Conservation (phyloP, 2,329 filamentous ascomycete genomes). For the Trichoderma guizhouense region DNA sequence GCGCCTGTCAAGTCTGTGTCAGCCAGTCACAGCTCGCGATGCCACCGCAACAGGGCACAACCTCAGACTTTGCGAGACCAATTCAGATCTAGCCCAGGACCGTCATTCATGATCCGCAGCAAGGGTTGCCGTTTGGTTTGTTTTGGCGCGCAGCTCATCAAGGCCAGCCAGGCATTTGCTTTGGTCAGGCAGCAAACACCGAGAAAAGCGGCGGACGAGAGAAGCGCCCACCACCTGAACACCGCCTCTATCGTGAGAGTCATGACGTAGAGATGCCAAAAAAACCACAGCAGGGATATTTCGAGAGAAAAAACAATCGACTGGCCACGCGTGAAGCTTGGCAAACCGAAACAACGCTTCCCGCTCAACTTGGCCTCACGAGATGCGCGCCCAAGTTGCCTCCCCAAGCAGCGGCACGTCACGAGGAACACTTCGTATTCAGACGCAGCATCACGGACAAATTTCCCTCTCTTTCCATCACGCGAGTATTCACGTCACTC, state of each 20-base stretch:
- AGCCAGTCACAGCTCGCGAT: slow-evolving; percentile 10
- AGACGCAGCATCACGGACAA: neutral
- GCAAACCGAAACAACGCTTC: neutral
- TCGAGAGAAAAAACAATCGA: neutral
- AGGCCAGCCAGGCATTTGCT: neutral
- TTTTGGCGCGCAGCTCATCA: neutral
- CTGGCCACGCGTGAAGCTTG: neutral
- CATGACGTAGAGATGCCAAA: neutral
- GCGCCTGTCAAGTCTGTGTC: neutral
- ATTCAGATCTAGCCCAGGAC: neutral
- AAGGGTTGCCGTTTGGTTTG: neutral
- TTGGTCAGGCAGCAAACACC: neutral
- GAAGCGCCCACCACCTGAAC: neutral
- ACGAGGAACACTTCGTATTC: neutral
- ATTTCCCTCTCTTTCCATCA: neutral
- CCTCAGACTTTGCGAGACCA: neutral
- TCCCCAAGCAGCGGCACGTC: neutral
- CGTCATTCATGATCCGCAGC: neutral
- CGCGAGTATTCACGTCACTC: neutral
- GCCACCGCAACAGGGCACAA: slow-evolving; percentile 1
- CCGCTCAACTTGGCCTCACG: neutral
- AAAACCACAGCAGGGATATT: too few species aligned
- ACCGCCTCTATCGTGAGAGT: neutral
- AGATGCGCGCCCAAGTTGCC: neutral
- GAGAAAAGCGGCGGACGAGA: neutral